Base-by-base conservation (phyloP, 2,329 filamentous ascomycete genomes). In the Dichotomopilus funicola region DNA sequence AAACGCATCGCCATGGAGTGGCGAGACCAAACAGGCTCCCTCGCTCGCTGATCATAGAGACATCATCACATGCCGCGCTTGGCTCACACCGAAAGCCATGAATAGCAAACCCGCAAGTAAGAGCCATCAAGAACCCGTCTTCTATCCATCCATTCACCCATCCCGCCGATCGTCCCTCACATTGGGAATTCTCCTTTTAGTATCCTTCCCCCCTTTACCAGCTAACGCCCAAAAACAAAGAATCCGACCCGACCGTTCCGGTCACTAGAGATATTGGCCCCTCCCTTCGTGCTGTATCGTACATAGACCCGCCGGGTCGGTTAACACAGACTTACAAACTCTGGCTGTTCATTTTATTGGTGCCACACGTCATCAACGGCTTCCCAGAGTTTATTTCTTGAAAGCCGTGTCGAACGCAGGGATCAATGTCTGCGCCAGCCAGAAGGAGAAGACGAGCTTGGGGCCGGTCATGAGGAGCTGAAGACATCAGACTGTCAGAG, bases 391-490 rank as follows among this genome's bases (percentile, higher is more conserved):
- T 53, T 53, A 62, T 63, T 67, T 71, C 63, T 68, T 69, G 41
- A 65, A 63, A 5, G 64, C 64, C 55, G 80, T 65, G 64, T 84
- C 89, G 72, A 97, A 97, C 41, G 91, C 87, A 51, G 94, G 94
- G 69, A 99, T 99, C 67, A 99, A 79, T 35, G 94, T 97, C 79
- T 99, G 94, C 56, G 94, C 94, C 69, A 99, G 84, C 94, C 94
- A 99, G 85, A 99, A 99, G 59, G 91, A 96, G 79, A 99, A 99
- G 61, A 97, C 94, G 59, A 99, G 82, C 82, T 99, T 99, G 61
- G 94, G 94, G 31, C 94, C 95, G 12, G 94, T 99, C 94, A 99
- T 99, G 68, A 99, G 81, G 62, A 99, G 84, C 87, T 85, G 5
- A 6, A 27, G 1, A 5, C 8, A 31, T 19, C 6, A 36, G 57